Evolutionary conservation across 805 yeast species (phyloP).

Genomic region (Candida mattraensis): DNA sequence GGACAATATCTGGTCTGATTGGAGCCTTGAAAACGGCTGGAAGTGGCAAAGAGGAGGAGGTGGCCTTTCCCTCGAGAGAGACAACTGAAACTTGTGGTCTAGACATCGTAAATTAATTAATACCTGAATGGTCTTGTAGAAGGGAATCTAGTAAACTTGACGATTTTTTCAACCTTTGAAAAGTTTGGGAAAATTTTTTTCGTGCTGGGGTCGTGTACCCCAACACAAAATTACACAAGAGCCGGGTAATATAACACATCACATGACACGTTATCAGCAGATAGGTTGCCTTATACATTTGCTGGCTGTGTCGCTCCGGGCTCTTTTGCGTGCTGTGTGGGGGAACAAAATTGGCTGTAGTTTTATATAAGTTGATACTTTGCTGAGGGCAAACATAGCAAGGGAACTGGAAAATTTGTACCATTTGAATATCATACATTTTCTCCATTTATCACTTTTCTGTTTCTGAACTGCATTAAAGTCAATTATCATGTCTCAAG

Average conservation of each 20-base stretch:
- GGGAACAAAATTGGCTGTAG: too few species aligned
- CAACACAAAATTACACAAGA: background rate
- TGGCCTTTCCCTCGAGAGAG: conserved; percentile 78
- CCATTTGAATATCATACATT: too few species aligned
- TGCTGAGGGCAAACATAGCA: too few species aligned
- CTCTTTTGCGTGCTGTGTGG: too few species aligned
- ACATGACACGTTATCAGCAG: conserved; percentile 3
- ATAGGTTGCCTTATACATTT: conserved; percentile 8
- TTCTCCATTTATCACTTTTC: too few species aligned
- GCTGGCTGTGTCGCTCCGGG: conserved; percentile 7
- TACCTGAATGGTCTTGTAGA: too few species aligned
- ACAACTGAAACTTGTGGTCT: conserved; percentile 98
- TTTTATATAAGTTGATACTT: too few species aligned
- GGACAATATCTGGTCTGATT: conserved; percentile 99
- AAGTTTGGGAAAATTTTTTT: conserved; percentile 6
- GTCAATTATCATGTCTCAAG: too few species aligned
- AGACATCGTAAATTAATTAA: conserved; percentile 32
- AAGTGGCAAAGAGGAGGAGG: conserved; percentile 81
- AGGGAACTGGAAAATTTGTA: too few species aligned
- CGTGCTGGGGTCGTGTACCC: conserved; percentile 4
- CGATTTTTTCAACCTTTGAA: conserved; percentile 3
- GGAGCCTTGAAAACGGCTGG: conserved; percentile 99
- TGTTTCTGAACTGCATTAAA: too few species aligned
- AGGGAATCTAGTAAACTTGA: too few species aligned
- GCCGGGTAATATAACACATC: conserved; percentile 12